Evolutionary conservation across 352 stramenopile genomes (phyloP), one percentile per base, ranked within the genome.

Genomic region (Plasmopara viticola): DNA sequence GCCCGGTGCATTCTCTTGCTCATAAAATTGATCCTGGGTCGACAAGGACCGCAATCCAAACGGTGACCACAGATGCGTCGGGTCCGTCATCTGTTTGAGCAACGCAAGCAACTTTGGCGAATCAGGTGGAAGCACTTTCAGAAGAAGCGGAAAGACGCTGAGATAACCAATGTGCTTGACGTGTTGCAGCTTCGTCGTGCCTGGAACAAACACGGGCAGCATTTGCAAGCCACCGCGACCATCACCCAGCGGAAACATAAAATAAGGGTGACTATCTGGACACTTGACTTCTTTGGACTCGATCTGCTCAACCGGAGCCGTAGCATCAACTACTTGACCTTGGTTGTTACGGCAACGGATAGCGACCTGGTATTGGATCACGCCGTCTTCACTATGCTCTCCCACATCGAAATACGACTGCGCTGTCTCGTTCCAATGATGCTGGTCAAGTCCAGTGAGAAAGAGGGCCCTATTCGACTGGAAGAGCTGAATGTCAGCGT

Each of bases 151-250:
- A 49, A 97, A 94, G 9, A 96, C 61, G 31, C 73, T 88, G 28
- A 96, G 79, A 53, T 97, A 96, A 37, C 90, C 88, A 30, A 95
- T 57, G 51, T 94, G 87, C 44, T 75, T 62, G 4, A 94, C 78
- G 17, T 90, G 78, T 60, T 92, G 83, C 29, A 78, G 56, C 62
- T 62, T 73, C 12, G 72, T 80, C 33, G 66, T 83, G 25, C 62
- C 58, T 0, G 80, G 70, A 6, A 88, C 60, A 44, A 90, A 90
- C 29, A 89, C 68, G 40, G 84, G 68, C 45, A 93, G 71, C 62
- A 73, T 72, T 48, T 90, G 70, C 15, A 95, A 58, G 12, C 83
- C 83, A 25, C 86, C 86, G 31, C 65, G 51, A 41, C 87, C 87
- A 44, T 96, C 84, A 20, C 81, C 79, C 0, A 95, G 48, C 5